Conservation (phyloP, 768 basidiomycete genomes). For the Hypsizygus marmoreus region DNA sequence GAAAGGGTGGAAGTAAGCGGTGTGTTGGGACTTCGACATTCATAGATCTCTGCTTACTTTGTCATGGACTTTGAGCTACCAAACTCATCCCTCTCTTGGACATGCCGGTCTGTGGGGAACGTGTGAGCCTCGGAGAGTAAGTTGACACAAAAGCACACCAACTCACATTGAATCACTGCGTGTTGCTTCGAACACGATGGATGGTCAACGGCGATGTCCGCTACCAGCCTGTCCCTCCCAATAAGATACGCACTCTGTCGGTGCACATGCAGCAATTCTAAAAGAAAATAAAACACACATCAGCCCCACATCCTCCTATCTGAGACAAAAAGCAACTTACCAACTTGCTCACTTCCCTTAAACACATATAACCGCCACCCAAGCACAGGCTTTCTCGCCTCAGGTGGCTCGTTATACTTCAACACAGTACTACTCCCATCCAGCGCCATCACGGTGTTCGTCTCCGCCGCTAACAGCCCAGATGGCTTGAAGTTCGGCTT, state of each 20-base stretch:
- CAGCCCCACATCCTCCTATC: neutral
- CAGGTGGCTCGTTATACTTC: slow-evolving; percentile 98
- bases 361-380: slow-evolving; percentile 98
- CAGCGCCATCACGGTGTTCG: slow-evolving; percentile 79
- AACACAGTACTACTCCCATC: slow-evolving; percentile 83
- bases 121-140: slow-evolving; percentile 7
- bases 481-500: slow-evolving; percentile 92
- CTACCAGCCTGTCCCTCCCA: slow-evolving; percentile 85
- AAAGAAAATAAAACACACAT: neutral
- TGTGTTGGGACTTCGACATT: neutral
- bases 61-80: slow-evolving; percentile 75
- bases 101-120: slow-evolving; percentile 67
- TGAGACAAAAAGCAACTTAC: slow-evolving; percentile 47
- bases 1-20: slow-evolving; percentile 5
- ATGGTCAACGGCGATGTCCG: slow-evolving; percentile 89
- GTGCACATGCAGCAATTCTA: slow-evolving; percentile 91
- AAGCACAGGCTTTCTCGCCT: slow-evolving; percentile 87
- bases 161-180: slow-evolving; percentile 89
- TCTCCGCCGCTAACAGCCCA: slow-evolving; percentile 92
- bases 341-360: slow-evolving; percentile 90
- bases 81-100: slow-evolving; percentile 86
- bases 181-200: slow-evolving; percentile 99
- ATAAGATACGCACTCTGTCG: slow-evolving; percentile 93
- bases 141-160: neutral
- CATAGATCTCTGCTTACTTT: slow-evolving; percentile 61